Conservation (phyloP, 108 stramenopile genomes). For the Bacterosira constricta region DNA sequence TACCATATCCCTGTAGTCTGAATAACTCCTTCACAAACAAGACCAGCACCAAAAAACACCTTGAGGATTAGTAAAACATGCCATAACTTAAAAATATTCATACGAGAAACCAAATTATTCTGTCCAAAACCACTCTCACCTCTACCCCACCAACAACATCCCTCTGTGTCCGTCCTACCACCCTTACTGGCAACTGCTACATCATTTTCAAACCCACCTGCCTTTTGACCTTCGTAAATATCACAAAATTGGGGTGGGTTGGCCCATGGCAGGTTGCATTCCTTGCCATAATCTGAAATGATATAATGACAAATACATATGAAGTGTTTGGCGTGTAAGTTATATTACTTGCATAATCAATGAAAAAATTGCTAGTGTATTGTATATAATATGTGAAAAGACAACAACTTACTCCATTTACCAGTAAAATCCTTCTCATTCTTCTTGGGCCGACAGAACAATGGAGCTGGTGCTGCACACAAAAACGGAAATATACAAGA, state of each 20-base stretch:
- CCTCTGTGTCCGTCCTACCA: conserved; percentile 49
- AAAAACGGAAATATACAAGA: too few relatives aligned
- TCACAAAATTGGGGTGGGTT: conserved; percentile 27
- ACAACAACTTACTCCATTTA: conserved; percentile 9
- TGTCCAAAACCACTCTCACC: too few relatives aligned
- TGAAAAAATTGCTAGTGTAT: too few relatives aligned
- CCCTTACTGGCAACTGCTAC: conserved; percentile 17
- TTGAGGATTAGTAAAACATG: too few relatives aligned
- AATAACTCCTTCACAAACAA: conserved; percentile 35
- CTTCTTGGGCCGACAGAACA: conserved; percentile 46
- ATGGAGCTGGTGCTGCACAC: conserved; percentile 49
- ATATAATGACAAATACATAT: neutral
- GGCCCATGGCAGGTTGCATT: conserved; percentile 33
- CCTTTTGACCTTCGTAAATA: conserved; percentile 36
- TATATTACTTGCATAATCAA: too few relatives aligned
- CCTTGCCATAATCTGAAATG: neutral
- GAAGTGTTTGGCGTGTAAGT: too few relatives aligned
- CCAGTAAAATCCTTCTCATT: conserved; percentile 13
- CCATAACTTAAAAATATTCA: too few relatives aligned
- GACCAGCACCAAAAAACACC: too few relatives aligned
- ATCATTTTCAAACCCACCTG: conserved; percentile 32
- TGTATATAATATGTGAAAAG: neutral
- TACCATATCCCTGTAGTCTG: conserved; percentile 39
- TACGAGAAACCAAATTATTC: neutral
- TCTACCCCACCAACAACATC: conserved; percentile 55